phyloP scores from a whole-genome alignment of 1,139 yeast species.

The Candida gigantensis region DNA sequence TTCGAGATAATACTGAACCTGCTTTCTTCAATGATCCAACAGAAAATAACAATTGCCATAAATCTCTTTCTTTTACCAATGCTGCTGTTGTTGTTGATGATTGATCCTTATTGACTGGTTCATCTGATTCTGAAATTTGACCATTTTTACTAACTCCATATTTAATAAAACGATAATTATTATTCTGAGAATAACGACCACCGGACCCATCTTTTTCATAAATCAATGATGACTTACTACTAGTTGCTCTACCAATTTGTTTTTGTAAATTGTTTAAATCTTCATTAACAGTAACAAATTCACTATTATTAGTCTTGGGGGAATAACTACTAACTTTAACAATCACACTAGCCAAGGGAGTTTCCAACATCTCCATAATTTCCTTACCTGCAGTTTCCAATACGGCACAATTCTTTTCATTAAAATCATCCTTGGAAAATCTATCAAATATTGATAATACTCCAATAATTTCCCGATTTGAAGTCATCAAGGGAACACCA shows the following conservation, averaged over 20 bases:
- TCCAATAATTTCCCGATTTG: slow-evolving; percentile 49
- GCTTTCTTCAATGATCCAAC: slow-evolving; percentile 47
- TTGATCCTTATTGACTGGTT: neutral
- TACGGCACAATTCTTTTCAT: slow-evolving; percentile 30
- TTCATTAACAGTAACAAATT: slow-evolving; percentile 17
- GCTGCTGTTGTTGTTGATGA: no score
- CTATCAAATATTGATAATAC: slow-evolving; percentile 62
- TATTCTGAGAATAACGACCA: slow-evolving; percentile 52
- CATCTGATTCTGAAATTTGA: neutral
- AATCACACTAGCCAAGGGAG: slow-evolving; percentile 26
- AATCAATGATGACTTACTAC: slow-evolving; percentile 31
- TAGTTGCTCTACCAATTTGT: slow-evolving; percentile 58
- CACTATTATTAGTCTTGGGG: slow-evolving; percentile 15
- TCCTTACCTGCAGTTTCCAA: slow-evolving; percentile 43
- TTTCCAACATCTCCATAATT: slow-evolving; percentile 44
- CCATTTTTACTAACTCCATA: slow-evolving; percentile 7
- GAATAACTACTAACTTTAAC: slow-evolving; percentile 6
- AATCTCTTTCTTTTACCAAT: slow-evolving; percentile 22
- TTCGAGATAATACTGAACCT: slow-evolving; percentile 39
- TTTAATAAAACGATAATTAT: slow-evolving; percentile 42
- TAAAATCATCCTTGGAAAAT: slow-evolving; percentile 39
- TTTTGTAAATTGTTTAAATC: slow-evolving; percentile 22
- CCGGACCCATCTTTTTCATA: slow-evolving; percentile 67
- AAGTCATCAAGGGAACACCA: slow-evolving; percentile 55
- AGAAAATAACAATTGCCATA: slow-evolving; percentile 43